Evolutionary conservation across 257 asterid species (phyloP), one percentile per base, ranked within the genome.

Genomic region (Nicotiana undulata): DNA sequence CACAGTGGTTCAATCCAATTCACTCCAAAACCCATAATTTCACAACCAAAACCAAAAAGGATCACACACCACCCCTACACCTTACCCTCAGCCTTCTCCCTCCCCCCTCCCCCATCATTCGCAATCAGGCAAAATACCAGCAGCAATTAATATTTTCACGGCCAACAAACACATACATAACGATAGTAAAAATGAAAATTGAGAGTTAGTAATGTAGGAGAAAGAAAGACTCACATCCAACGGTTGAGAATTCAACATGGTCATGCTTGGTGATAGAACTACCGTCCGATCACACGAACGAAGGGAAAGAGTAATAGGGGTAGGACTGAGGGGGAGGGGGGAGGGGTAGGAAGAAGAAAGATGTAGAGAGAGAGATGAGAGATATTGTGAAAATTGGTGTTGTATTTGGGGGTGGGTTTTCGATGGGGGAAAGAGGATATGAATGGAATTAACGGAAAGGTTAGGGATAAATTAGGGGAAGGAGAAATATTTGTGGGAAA

Each of bases 211-310:
- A 77, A 75, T 26, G 77, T 65, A 79, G 82, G 64, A 40, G 46
- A 40, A 40, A 40, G 46, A 80, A 59, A 17, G 65, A 81, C 89
- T 86, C 84, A 90, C 98, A 88, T 93, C 97, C 87, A 90, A 81
- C 79, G 97, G 96, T 82, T 88, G 98, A 28, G 93, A 94, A 88
- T 92, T 88, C 88, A 88, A 81, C 93, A 92, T 85, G 86, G 98
- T 93, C 97, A 93, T 95, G 85, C 80, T 88, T 84, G 86, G 75
- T 81, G 67, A 72, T 77, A 86, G 29, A 64, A 75, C 52, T 70
- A 81, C 84, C 89, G 85, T 83, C 85, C 90, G 93, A 93, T 91
- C 90, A 90, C 15, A 40, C 46, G 11, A 40, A 8, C 46, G 46
- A 7, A 40, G 46, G 46, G 10, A 51, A 51, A 51, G 17, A 51